Evolutionary conservation across 495 filamentous ascomycete genomes (phyloP).

Genomic region (Penicillium maclennaniae): DNA sequence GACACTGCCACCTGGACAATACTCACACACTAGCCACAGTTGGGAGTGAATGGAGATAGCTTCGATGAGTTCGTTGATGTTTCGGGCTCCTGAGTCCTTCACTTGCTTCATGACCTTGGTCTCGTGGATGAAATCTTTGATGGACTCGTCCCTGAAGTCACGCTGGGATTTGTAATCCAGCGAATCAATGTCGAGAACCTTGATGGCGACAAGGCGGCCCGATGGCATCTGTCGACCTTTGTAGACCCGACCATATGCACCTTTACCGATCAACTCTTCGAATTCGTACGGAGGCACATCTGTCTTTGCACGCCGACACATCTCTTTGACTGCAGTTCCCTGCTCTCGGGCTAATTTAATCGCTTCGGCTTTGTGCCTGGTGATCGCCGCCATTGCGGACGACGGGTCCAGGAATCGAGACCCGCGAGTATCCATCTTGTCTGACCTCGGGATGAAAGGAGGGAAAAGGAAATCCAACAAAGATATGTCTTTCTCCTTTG

Average conservation of each 20-base stretch:
- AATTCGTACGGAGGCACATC: conserved; percentile 66
- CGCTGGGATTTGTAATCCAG: conserved; percentile 64
- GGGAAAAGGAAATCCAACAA: background rate
- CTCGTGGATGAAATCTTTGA: conserved; percentile 84
- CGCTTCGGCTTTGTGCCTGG: conserved; percentile 46
- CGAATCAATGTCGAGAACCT: conserved; percentile 93
- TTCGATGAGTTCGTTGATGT: conserved; percentile 87
- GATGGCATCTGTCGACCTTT: conserved; percentile 63
- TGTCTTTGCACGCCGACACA: conserved; percentile 45
- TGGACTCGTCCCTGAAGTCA: conserved; percentile 73
- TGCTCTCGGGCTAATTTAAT: conserved; percentile 50
- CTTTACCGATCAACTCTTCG: conserved; percentile 89
- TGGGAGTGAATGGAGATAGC: conserved; percentile 80
- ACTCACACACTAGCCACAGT: conserved; percentile 95
- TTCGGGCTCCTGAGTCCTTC: conserved; percentile 77
- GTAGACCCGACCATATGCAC: conserved; percentile 92
- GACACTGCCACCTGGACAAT: conserved; percentile 94
- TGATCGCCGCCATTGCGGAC: conserved; percentile 46
- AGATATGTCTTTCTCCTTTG: background rate
- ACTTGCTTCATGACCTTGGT: conserved; percentile 81
- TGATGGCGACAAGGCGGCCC: conserved; percentile 75
- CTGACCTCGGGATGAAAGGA: background rate
- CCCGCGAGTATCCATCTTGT: conserved; percentile 30
- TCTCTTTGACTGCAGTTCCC: conserved; percentile 44
- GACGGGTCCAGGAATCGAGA: conserved; percentile 43